These are phyloP conservation scores for Coemansia sp. DNA, from an alignment of 371 early-diverging fungal genomes.

Conservation along the genomic window DNA sequence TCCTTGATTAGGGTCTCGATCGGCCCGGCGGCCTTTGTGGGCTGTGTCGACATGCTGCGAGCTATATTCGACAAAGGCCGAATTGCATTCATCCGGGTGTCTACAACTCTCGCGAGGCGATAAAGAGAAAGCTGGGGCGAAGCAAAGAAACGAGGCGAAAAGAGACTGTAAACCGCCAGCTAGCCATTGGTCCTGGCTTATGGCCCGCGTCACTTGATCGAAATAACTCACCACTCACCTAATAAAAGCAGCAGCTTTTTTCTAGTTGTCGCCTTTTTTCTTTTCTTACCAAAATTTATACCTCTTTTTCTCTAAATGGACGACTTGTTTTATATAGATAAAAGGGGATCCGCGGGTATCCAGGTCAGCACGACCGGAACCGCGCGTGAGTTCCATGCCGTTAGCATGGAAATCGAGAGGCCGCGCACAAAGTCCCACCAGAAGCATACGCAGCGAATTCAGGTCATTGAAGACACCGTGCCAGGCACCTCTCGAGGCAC, in stretches of 20 bases:
- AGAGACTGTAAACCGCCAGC: too few relatives aligned
- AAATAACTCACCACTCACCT: too few relatives aligned
- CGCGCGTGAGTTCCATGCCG: conserved; percentile 2
- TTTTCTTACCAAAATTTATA: too few relatives aligned
- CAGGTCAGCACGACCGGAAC: conserved; percentile 1
- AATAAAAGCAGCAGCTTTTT: too few relatives aligned
- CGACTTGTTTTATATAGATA: conserved; percentile 42
- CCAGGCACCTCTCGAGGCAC: not conserved
- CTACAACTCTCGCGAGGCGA: too few relatives aligned
- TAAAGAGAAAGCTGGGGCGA: too few relatives aligned
- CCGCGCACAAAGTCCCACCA: not conserved
- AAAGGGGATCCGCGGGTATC: conserved; percentile 9
- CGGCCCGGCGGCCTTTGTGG: not conserved
- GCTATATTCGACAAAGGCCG: not conserved
- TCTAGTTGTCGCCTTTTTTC: too few relatives aligned
- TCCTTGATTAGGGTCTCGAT: conserved; percentile 10
- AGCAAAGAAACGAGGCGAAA: too few relatives aligned
- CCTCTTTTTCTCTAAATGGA: conserved; percentile 17
- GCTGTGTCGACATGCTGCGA: not conserved
- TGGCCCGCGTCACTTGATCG: too few relatives aligned
- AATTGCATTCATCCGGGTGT: too few relatives aligned
- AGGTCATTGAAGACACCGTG: conserved; percentile 20
- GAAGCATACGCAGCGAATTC: not conserved
- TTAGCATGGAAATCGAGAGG: not conserved
- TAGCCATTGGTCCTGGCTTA: too few relatives aligned